Conservation (phyloP, 2,329 filamentous ascomycete genomes). For the Scleromitrula shiraiana region DNA sequence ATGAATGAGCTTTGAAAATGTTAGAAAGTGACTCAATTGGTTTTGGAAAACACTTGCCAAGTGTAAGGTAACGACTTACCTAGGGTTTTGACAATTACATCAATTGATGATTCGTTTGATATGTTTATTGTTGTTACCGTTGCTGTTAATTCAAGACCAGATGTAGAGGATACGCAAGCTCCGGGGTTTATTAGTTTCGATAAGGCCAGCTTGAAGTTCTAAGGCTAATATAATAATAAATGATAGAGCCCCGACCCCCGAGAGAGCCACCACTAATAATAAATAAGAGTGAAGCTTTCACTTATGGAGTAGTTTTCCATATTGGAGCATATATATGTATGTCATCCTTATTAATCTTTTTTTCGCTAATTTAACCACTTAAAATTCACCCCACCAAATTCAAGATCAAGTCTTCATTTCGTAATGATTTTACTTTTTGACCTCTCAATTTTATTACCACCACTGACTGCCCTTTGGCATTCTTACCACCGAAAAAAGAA, state of each 20-base stretch:
- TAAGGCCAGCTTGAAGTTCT: conserved; percentile 30
- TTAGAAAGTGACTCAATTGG: conserved; percentile 3
- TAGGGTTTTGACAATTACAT: not conserved
- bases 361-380: conserved; percentile 23
- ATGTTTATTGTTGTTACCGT: conserved; percentile 3
- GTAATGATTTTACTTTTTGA: conserved; percentile 2
- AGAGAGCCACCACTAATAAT: too few species aligned
- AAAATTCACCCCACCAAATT: conserved; percentile 20
- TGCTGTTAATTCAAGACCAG: too few species aligned
- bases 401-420: conserved; percentile 14
- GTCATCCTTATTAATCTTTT: conserved; percentile 10
- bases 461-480: too few species aligned
- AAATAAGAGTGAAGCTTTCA: too few species aligned
- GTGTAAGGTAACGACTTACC: not conserved
- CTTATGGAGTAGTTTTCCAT: too few species aligned
- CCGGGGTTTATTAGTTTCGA: not conserved
- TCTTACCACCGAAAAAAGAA: not conserved
- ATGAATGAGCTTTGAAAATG: conserved; percentile 5
- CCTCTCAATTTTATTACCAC: too few species aligned
- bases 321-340: too few species aligned
- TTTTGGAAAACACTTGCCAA: not conserved
- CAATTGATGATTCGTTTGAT: conserved; percentile 9
- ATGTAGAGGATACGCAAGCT: conserved; percentile 10
- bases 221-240: not conserved
- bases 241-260: conserved; percentile 14